Evolutionary conservation across 1,284 basidiomycete genomes (phyloP), one percentile per base, ranked within the genome.

Genomic region (Cutaneotrichosporon arboriforme): DNA sequence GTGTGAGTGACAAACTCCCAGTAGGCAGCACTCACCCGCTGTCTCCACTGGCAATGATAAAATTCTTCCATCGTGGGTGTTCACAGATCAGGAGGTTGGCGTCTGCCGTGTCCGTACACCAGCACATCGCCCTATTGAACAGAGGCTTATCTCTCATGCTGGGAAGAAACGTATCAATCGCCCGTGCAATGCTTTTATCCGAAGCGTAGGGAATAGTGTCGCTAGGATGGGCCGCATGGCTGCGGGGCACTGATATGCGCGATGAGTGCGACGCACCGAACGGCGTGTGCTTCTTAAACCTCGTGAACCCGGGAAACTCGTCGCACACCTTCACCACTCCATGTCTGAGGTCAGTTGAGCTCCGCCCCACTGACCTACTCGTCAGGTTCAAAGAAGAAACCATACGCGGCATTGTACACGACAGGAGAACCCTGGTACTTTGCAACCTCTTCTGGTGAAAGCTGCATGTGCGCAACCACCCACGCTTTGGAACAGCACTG

Each of bases 401-500:
- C 50, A 8, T n/a, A 40, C 14, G 36, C 46, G 46, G 35, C 46
- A 15, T 46, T 37, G 36, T 46, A 46, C 46, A 46, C 46, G 14
- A 38, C 46, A 4, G 46, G 46, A 21, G 20, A 37, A 8, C 15
- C 36, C 35, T 23, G 22, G 46, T 46, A 46, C 26, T 31, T 10
- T 7, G n/a, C 42, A 7, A 69, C 64, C 51, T 75, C 73, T 38
- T 72, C 69, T 4, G 58, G 60, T 7, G 65, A 62, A 4, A 75
- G 53, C 46, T 72, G 65, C 23, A 75, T 64, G 52, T 76, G 74
- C 1, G 64, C 70, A 26, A 68, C 68, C 9, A 70, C 65, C 73
- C 73, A 74, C 33, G 65, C 69, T 60, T 72, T 72, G n/a, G 67
- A 69, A n/a, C 55, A 52, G 54, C 72, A 74, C 49, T 74, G 73